Conservation (phyloP, 2,329 filamentous ascomycete genomes). For the Venturia carpophila region DNA sequence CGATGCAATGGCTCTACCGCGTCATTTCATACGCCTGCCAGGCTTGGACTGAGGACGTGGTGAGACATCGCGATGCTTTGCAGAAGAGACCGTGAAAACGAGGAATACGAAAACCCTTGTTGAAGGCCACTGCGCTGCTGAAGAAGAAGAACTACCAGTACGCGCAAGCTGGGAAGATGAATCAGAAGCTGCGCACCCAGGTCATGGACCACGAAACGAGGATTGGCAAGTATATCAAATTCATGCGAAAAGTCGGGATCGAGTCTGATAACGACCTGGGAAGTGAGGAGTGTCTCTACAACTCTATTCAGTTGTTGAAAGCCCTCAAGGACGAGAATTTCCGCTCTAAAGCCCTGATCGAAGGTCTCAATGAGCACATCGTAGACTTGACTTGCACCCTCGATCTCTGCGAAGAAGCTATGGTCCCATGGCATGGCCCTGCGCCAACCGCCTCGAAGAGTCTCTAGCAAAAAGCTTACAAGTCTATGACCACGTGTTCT, state of each 20-base stretch:
- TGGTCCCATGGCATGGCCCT: not conserved
- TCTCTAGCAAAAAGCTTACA: not conserved
- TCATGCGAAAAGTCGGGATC: not conserved
- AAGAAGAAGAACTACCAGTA: not conserved
- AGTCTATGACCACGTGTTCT: not conserved
- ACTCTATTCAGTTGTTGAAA: not conserved
- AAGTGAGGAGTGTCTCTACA: not conserved
- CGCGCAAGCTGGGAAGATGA: not conserved
- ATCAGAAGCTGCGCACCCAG: not conserved
- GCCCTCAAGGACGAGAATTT: conserved; percentile 1
- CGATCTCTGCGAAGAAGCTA: not conserved
- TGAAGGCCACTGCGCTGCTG: not conserved
- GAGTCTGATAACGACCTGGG: not conserved
- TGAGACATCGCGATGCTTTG: not conserved
- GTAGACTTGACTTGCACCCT: not conserved
- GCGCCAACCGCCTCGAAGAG: not conserved
- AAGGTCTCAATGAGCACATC: not conserved
- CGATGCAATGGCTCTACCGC: conserved; percentile 1
- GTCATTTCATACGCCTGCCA: not conserved
- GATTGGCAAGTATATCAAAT: not conserved
- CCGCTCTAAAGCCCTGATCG: not conserved
- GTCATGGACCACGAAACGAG: not conserved
- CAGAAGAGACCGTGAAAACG: not conserved
- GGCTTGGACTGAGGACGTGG: not conserved
- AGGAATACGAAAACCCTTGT: not conserved